Evolutionary conservation across 805 yeast species (phyloP).

Genomic region (Starmerella apis): DNA sequence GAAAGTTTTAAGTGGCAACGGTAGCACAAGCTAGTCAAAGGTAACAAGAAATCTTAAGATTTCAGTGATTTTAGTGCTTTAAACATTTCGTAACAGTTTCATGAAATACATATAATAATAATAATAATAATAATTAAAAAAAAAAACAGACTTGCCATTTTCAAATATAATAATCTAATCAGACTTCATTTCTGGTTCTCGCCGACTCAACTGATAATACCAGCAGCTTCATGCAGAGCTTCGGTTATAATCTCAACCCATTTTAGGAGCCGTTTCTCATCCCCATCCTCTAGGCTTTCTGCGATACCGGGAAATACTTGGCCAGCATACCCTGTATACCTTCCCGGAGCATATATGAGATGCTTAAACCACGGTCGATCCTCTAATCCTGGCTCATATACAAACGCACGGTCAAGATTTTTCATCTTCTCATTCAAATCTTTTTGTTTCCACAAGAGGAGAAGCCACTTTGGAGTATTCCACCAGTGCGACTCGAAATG

Average conservation of each 20-base stretch:
- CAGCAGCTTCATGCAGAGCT: conserved; percentile 13
- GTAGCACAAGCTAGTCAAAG: too few relatives aligned
- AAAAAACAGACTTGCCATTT: too few relatives aligned
- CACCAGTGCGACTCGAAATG: conserved; percentile 32
- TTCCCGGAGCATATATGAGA: conserved; percentile 47
- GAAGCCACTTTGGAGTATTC: conserved; percentile 35
- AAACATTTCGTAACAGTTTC: not conserved
- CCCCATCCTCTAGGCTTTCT: conserved; percentile 45
- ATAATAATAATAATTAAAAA: too few relatives aligned
- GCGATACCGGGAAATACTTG: conserved; percentile 46
- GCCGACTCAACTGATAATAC: not conserved
- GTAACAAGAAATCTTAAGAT: too few relatives aligned
- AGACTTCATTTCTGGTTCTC: not conserved
- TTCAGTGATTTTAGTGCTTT: too few relatives aligned
- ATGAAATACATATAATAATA: not conserved
- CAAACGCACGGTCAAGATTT: conserved; percentile 39
- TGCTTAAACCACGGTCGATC: conserved; percentile 51
- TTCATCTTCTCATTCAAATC: conserved; percentile 36
- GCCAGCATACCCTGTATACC: conserved; percentile 53
- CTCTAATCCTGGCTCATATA: conserved; percentile 41
- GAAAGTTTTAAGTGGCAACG: too few relatives aligned
- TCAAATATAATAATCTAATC: too few relatives aligned
- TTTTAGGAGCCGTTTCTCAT: conserved; percentile 32
- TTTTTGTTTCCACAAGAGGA: conserved; percentile 28
- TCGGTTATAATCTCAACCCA: conserved; percentile 35